Conservation (phyloP, 108 stramenopile species). For the Cafeteria roenbergensis region DNA sequence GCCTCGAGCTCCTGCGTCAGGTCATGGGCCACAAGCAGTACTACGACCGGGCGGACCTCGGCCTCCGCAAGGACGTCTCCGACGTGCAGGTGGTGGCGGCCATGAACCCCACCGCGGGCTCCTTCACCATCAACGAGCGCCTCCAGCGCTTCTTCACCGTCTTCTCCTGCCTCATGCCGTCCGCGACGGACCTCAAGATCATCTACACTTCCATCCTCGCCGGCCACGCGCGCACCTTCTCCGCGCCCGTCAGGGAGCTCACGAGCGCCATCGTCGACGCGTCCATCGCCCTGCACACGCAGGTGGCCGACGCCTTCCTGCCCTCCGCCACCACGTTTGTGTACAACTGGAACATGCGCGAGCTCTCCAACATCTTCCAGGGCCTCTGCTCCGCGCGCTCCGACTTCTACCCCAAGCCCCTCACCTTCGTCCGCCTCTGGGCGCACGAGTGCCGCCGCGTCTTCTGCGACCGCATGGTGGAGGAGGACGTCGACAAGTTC, state of each 20-base stretch:
- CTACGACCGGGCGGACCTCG: constrained; percentile 64
- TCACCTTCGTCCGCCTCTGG: constrained; percentile 51
- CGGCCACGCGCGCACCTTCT: constrained; percentile 53
- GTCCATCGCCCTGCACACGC: constrained; percentile 58
- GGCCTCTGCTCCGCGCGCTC: constrained; percentile 51
- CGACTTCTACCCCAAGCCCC: constrained; percentile 48
- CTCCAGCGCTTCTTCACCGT: constrained; percentile 70
- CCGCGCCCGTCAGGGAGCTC: constrained; percentile 42
- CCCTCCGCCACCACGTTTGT: constrained; percentile 69
- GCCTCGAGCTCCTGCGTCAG: constrained; percentile 69
- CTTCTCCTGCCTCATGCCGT: constrained; percentile 61
- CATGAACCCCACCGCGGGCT: constrained; percentile 75
- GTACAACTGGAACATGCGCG: constrained; percentile 85
- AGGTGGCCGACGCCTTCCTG: constrained; percentile 56
- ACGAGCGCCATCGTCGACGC: constrained; percentile 51
- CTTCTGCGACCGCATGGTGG: constrained; percentile 60
- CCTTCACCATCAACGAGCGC: constrained; percentile 68
- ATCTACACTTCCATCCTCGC: constrained; percentile 61
- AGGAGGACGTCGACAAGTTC: constrained; percentile 43
- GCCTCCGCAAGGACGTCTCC: constrained; percentile 64
- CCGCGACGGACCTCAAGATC: constrained; percentile 52
- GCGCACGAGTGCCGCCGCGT: constrained; percentile 65
- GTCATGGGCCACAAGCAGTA: constrained; percentile 66
- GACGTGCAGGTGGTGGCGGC: constrained; percentile 72
- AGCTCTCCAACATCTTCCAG: constrained; percentile 69